A percentile compares a stretch with the other conserved stretches of the same genome.
Evolutionary conservation across 164 flowering plant species (phyloP).

Genomic region (Vitis rupestris): DNA sequence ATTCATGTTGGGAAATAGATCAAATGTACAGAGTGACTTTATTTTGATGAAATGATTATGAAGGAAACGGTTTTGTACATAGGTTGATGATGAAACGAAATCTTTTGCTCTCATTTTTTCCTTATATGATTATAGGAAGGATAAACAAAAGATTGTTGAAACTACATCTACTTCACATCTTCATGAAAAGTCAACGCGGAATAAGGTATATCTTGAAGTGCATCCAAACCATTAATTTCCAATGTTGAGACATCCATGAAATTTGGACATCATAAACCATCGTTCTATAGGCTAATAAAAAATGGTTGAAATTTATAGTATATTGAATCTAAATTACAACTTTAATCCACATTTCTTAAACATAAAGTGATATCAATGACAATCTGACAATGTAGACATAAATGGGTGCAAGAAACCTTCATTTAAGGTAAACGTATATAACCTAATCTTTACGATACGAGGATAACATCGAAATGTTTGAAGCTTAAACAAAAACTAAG

Average conservation of each 20-base stretch:
- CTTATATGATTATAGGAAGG: slow-evolving; percentile 31
- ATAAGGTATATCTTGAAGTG: slow-evolving; percentile 32
- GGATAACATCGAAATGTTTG: too few relatives aligned
- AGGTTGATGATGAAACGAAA: too few relatives aligned
- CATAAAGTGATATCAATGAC: too few relatives aligned
- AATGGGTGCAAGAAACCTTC: too few relatives aligned
- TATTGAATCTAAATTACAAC: background rate
- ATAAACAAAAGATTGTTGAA: slow-evolving; percentile 34
- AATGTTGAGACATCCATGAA: background rate
- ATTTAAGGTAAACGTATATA: too few relatives aligned
- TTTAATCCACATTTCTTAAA: too few relatives aligned
- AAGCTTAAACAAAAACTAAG: too few relatives aligned
- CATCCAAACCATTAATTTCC: too few relatives aligned
- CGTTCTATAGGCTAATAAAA: background rate
- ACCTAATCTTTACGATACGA: too few relatives aligned
- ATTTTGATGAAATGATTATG: background rate
- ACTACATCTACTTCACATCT: slow-evolving; percentile 16
- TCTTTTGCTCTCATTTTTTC: background rate
- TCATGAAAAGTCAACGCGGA: slow-evolving; percentile 32
- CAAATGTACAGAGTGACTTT: background rate
- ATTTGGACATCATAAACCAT: background rate
- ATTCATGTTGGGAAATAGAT: background rate
- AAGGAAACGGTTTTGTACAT: too few relatives aligned
- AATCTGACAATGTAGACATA: too few relatives aligned
- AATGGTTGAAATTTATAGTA: background rate